Evolutionary conservation across 148 eudicot species (phyloP).

Genomic region (Chenopodium album): DNA sequence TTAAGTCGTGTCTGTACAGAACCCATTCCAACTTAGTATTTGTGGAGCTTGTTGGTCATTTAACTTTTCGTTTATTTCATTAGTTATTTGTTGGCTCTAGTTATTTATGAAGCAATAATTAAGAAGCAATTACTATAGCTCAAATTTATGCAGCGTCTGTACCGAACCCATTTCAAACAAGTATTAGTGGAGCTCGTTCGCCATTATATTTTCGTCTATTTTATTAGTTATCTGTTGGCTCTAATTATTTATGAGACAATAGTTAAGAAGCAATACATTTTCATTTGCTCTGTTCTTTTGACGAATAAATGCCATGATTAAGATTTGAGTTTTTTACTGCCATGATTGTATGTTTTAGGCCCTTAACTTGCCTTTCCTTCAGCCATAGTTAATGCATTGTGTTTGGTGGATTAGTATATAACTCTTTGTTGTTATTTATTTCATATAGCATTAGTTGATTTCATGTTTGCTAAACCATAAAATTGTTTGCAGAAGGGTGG

Average conservation of each 20-base stretch:
- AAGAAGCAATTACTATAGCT: background rate
- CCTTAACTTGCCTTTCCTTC: background rate
- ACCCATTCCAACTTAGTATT: background rate
- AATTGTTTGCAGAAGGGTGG: conserved; percentile 70
- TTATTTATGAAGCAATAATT: too few relatives aligned
- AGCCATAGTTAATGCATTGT: background rate
- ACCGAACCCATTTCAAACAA: background rate
- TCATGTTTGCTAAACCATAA: background rate
- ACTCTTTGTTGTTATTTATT: background rate
- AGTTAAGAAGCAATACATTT: background rate
- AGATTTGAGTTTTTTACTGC: background rate
- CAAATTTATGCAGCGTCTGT: background rate
- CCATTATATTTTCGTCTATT: background rate
- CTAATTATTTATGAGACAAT: too few relatives aligned
- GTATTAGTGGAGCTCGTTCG: background rate
- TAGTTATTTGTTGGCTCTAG: background rate
- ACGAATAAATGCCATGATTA: background rate
- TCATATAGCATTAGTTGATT: background rate
- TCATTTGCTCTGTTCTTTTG: background rate
- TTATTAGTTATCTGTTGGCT: background rate
- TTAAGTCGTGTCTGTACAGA: background rate
- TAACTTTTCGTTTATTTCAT: background rate
- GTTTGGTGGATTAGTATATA: background rate
- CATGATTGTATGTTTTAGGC: background rate
- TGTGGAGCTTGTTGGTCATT: background rate